These are phyloP conservation scores for Xylariaceae sp. DNA, from an alignment of 2,329 filamentous ascomycete species.

Conservation along the genomic window DNA sequence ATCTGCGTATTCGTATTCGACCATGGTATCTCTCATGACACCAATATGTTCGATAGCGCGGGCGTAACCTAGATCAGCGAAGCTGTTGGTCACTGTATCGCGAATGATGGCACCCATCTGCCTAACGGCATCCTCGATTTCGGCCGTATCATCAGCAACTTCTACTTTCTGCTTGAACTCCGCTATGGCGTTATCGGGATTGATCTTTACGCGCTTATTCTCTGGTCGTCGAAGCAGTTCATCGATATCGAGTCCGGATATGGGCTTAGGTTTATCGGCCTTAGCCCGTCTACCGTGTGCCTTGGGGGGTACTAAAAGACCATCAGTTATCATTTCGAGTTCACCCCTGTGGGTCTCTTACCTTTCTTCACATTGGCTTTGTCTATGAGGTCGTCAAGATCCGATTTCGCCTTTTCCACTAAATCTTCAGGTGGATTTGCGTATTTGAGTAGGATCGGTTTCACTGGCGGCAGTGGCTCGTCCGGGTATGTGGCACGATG, in stretches of 20 bases:
- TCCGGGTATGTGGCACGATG: constrained; percentile 72
- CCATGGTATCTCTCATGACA: constrained; percentile 72
- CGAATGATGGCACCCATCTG: constrained; percentile 72
- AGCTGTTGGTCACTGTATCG: constrained; percentile 62
- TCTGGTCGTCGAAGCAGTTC: constrained; percentile 54
- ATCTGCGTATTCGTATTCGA: constrained; percentile 66
- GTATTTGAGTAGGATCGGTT: constrained; percentile 64
- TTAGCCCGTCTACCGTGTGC: constrained; percentile 64
- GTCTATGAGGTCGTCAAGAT: constrained; percentile 60
- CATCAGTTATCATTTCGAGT: constrained; percentile 26
- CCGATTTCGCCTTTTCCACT: constrained; percentile 49
- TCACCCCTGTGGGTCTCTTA: constrained; percentile 27
- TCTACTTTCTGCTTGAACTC: constrained; percentile 80
- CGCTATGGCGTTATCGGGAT: constrained; percentile 71
- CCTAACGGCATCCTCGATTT: constrained; percentile 61
- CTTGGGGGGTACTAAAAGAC: constrained; percentile 64
- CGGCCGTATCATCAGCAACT: constrained; percentile 52
- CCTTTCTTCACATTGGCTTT: constrained; percentile 80
- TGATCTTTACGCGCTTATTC: constrained; percentile 37
- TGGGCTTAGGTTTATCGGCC: constrained; percentile 65
- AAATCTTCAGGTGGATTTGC: constrained; percentile 66
- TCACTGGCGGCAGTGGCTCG: constrained; percentile 55
- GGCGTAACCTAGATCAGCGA: constrained; percentile 70
- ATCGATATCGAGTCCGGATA: constrained; percentile 85
- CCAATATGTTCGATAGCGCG: constrained; percentile 70